Evolutionary conservation across 202 grass and related monocot genomes (phyloP), one percentile per base, ranked within the genome.

Genomic region (Zizania palustris): DNA sequence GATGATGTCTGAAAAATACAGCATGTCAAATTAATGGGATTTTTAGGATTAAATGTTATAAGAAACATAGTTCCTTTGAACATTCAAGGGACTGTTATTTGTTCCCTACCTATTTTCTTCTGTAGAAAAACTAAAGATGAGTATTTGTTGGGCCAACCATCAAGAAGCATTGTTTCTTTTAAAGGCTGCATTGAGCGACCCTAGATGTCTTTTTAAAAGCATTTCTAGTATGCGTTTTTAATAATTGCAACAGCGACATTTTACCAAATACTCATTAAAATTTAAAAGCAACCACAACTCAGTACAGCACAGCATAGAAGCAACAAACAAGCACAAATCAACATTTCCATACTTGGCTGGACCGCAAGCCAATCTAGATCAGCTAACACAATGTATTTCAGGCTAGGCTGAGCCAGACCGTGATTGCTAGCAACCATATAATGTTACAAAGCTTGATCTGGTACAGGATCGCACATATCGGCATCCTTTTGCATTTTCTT

Each of bases 1-100:
- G 88, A 50, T 60, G 90, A 66, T 16, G 86, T 60, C 91, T 94
- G 77, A 60, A 90, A 90, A 69, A 81, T 71, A 79, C 49, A 82
- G 85, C 43, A 76, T 65, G 48, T 82, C 65, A 58, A 22, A 64
- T 57, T 49, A 77, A 53, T 69, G 70, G 12, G 2, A 10, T 74
- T 12, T 79, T 65, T 35, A 66, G 7, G 35, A 16, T 12, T 20
- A 20, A 60, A 8, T 66, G 42, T 9, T 73, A 22, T 22, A 78
- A 78, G 39, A 72, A 54, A 78, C 14, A 11, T 37, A 63, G 45
- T 50, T 73, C 55, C 65, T 71, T 9, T 35, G 20, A 78, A 35
- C 16, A 60, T 18, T 37, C 5, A 45, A 78, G 72, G 20, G 21
- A 45, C 35, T 21, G 43, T 19, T 40, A 36, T 51, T 56, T 69